These are phyloP conservation scores for Cladosporium sp. DNA, from an alignment of 2,329 filamentous ascomycete species.

Conservation along the genomic window DNA sequence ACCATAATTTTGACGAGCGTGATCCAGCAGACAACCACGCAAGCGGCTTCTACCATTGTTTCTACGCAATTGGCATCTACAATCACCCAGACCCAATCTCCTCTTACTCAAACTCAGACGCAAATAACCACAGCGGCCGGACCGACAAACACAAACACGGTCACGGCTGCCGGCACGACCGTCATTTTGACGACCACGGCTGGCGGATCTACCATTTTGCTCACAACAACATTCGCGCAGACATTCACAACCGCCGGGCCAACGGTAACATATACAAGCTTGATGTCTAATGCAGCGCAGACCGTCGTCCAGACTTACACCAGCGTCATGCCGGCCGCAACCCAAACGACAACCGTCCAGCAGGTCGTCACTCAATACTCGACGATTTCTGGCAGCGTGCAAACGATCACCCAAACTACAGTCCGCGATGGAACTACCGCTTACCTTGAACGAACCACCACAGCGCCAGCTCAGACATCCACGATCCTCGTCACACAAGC, in stretches of 20 bases:
- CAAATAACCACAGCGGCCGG: not conserved
- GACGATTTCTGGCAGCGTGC: not conserved
- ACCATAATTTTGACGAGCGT: too few species aligned
- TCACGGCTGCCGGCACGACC: not conserved
- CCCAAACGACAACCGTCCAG: not conserved
- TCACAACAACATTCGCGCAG: not conserved
- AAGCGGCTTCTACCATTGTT: not conserved
- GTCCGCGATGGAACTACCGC: not conserved
- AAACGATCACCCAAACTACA: not conserved
- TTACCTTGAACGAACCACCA: not conserved
- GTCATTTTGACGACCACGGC: not conserved
- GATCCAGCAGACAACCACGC: conserved; percentile 3
- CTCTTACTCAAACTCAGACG: not conserved
- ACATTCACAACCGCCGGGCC: not conserved
- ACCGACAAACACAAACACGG: not conserved
- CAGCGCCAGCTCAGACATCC: not conserved
- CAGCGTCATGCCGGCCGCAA: not conserved
- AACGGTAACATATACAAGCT: not conserved
- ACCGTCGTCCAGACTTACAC: conserved; percentile 3
- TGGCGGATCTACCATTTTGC: not conserved
- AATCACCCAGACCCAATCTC: not conserved
- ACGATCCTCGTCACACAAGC: not conserved
- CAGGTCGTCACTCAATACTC: not conserved
- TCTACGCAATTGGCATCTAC: not conserved
- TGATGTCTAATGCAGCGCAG: not conserved